These are phyloP conservation scores for Lachancea thermotolerans DNA, from an alignment of 805 yeast species.

Conservation along the genomic window DNA sequence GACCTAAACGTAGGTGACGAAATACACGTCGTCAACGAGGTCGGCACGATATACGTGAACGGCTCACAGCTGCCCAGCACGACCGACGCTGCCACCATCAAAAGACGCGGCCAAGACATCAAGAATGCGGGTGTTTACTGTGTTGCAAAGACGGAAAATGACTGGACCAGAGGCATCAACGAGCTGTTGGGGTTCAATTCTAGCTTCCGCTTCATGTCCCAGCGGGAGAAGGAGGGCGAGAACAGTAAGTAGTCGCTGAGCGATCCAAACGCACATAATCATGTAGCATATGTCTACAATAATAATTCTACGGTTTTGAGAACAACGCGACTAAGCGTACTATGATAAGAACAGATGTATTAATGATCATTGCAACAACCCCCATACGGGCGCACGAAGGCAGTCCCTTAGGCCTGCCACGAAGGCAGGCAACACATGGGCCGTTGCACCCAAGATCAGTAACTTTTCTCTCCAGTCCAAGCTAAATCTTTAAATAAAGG, in stretches of 20 bases:
- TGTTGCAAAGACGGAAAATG: conserved; percentile 72
- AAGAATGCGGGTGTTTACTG: conserved; percentile 71
- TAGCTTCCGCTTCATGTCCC: conserved; percentile 50
- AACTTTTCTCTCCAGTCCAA: conserved; percentile 55
- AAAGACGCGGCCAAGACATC: conserved; percentile 14
- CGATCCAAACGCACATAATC: neutral
- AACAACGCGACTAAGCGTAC: too few species aligned
- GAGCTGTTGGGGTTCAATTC: conserved; percentile 85
- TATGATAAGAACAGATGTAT: conserved; percentile 22
- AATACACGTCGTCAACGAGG: conserved; percentile 62
- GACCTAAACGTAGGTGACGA: conserved; percentile 70
- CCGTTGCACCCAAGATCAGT: conserved; percentile 72
- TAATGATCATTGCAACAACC: conserved; percentile 46
- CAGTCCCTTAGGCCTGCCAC: conserved; percentile 51
- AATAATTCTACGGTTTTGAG: too few species aligned
- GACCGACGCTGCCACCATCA: conserved; percentile 6
- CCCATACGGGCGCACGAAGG: conserved; percentile 78
- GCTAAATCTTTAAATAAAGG: conserved; percentile 24
- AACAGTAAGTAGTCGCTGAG: neutral
- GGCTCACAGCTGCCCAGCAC: conserved; percentile 42
- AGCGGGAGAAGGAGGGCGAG: neutral
- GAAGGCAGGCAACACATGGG: conserved; percentile 44
- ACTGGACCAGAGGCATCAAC: conserved; percentile 89
- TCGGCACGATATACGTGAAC: conserved; percentile 52
- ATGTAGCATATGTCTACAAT: too few species aligned